Percentiles rank a stretch among this genome's conserved stretches.
These are phyloP conservation scores for Xanthoceras sorbifolium DNA, from an alignment of 345 rosid genomes.

Conservation along the genomic window DNA sequence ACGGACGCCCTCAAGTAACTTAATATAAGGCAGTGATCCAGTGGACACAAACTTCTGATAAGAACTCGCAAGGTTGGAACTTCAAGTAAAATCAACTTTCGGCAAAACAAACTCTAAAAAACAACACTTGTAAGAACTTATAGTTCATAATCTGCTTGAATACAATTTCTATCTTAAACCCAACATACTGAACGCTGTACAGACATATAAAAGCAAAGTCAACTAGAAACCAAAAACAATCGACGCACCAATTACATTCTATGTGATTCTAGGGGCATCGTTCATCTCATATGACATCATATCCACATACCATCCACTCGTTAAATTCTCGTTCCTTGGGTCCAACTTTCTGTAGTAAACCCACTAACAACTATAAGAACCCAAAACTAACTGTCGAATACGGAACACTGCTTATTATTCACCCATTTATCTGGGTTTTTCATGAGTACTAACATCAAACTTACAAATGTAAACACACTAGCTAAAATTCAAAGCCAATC, in stretches of 20 bases:
- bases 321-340: no score
- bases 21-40: background rate
- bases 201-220: background rate
- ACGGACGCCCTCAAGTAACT: background rate
- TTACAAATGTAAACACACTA: background rate
- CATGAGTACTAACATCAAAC: background rate
- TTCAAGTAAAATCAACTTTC: background rate
- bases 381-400: background rate
- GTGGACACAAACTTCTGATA: background rate
- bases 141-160: background rate
- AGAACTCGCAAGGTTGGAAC: background rate
- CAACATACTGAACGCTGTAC: background rate
- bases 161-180: background rate
- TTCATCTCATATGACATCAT: background rate
- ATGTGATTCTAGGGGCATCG: background rate
- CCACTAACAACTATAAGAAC: background rate
- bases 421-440: background rate
- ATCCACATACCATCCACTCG: no score
- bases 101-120: background rate
- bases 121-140: background rate
- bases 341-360: background rate
- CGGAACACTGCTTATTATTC: background rate
- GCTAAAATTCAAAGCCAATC: background rate
- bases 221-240: background rate
- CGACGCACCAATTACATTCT: background rate